Base-by-base conservation (phyloP, 768 basidiomycete genomes). In the Termitomyces titanicus region DNA sequence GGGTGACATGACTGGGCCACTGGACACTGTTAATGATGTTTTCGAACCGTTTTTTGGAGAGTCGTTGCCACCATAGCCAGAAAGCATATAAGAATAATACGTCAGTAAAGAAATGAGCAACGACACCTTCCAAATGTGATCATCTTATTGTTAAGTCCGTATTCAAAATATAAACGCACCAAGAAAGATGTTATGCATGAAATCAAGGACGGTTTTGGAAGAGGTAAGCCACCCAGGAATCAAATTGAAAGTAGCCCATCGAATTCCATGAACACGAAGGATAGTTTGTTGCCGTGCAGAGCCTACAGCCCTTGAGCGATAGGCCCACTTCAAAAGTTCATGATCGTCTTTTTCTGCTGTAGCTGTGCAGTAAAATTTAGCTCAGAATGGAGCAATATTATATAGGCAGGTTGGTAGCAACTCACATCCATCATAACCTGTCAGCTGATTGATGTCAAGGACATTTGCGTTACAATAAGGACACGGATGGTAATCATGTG, bases 111-210 rank as follows among this genome's bases (percentile, higher is more conserved):
- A 42, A 42, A 15, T 24, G 24, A 24, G 40, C 40, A 42, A 42
- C 3, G 3, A 42, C 12, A 5, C 40, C 40, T 42, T 42, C 3
- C 1, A 42, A 24, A 39, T 20, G 10, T 22, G 0, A 22, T 42
- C n/a, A n/a, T n/a, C n/a, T n/a, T 24, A 13, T 15, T 3, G 5
- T 24, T 11, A 7, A 42, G 4, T 1, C 12, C 22, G 12, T 2
- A 42, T 4, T n/a, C n/a, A n/a, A n/a, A n/a, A n/a, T n/a, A n/a
- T n/a, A n/a, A 24, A 24, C 12, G 5, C 34, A 35, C 69, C 66
- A 29, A 68, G 59, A 53, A 65, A 69, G 4, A 69, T 51, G 29
- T 61, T 62, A 49, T 69, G 34, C 69, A 70, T 70, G 47, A 71
- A 69, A 52, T 72, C 68, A 3, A 70, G 59, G 0, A 61, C 58